A percentile compares a stretch with the other conserved stretches of the same genome.
Conservation (phyloP, 1,284 basidiomycete species). For the Porogramme epimiltina region DNA sequence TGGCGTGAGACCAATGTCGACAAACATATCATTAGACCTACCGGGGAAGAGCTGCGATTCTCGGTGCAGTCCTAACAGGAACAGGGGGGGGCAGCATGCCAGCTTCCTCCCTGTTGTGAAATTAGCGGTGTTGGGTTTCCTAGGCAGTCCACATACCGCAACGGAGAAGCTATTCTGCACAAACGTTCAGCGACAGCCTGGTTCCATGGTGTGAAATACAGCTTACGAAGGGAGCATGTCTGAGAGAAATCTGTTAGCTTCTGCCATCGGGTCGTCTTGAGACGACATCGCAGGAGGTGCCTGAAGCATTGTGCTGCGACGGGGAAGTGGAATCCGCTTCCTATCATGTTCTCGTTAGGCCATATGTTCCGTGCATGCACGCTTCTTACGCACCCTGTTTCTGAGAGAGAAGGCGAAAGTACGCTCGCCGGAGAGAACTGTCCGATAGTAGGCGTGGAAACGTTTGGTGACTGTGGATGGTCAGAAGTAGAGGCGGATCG, state of each 20-base stretch:
- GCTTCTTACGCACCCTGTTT: slow-evolving; percentile 1
- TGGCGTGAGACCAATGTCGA: not conserved
- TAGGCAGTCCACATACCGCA: slow-evolving; percentile 27
- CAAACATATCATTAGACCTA: not conserved
- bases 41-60: slow-evolving; percentile 12
- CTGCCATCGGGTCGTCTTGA: slow-evolving; percentile 22
- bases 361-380: not conserved
- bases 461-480: slow-evolving; percentile 8
- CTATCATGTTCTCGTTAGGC: too few species aligned
- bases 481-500: slow-evolving; percentile 6
- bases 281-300: not conserved
- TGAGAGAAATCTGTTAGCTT: slow-evolving; percentile 38
- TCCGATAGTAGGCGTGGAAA: not conserved
- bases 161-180: slow-evolving; percentile 37
- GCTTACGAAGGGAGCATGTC: slow-evolving; percentile 45
- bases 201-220: not conserved
- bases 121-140: too few species aligned
- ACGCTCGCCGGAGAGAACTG: not conserved
- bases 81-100: too few species aligned
- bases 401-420: not conserved
- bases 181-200: not conserved
- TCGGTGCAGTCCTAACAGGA: not conserved
- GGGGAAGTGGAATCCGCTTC: slow-evolving; percentile 32
- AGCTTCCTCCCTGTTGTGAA: too few species aligned
- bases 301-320: too few species aligned